Conservation (phyloP, 495 filamentous ascomycete genomes). For the Alectoria sarmentosa region DNA sequence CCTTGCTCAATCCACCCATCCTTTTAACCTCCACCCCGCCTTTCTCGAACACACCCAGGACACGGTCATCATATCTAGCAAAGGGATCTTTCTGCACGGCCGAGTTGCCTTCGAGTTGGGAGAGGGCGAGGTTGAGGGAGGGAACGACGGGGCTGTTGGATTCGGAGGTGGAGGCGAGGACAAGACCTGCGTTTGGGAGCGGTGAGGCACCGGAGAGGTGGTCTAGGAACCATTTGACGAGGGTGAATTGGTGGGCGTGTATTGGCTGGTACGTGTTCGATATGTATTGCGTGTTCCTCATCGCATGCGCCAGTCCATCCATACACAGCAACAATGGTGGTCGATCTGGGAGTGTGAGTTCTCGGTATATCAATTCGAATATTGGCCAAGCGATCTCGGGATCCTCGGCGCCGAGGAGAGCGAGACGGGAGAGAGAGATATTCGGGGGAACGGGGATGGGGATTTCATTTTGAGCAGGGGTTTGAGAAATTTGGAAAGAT, state of each 20-base stretch:
- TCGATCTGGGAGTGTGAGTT: slow-evolving; percentile 55
- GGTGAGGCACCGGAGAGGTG: slow-evolving; percentile 50
- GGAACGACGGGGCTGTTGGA: slow-evolving; percentile 56
- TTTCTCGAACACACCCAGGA: slow-evolving; percentile 43
- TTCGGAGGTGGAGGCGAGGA: slow-evolving; percentile 64
- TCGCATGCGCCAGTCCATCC: slow-evolving; percentile 74
- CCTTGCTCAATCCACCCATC: slow-evolving; percentile 59
- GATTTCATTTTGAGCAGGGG: slow-evolving; percentile 46
- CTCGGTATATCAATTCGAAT: slow-evolving; percentile 73
- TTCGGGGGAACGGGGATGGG: slow-evolving; percentile 49
- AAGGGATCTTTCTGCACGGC: slow-evolving; percentile 47
- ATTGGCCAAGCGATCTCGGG: slow-evolving; percentile 69
- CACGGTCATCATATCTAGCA: slow-evolving; percentile 58
- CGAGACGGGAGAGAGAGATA: slow-evolving; percentile 60
- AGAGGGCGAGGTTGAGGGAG: slow-evolving; percentile 58
- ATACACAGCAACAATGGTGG: slow-evolving; percentile 74
- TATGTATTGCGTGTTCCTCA: slow-evolving; percentile 69
- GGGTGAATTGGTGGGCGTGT: slow-evolving; percentile 77
- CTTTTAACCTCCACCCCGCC: slow-evolving; percentile 45
- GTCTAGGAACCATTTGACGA: slow-evolving; percentile 68
- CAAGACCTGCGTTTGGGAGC: slow-evolving; percentile 70
- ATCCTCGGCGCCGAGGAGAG: slow-evolving; percentile 63
- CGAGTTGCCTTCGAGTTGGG: slow-evolving; percentile 39
- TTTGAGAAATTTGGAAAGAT: slow-evolving; percentile 46
- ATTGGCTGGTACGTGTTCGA: slow-evolving; percentile 58